Base-by-base conservation (phyloP, 164 flowering plant genomes). In the Paratinospora sagittata region DNA sequence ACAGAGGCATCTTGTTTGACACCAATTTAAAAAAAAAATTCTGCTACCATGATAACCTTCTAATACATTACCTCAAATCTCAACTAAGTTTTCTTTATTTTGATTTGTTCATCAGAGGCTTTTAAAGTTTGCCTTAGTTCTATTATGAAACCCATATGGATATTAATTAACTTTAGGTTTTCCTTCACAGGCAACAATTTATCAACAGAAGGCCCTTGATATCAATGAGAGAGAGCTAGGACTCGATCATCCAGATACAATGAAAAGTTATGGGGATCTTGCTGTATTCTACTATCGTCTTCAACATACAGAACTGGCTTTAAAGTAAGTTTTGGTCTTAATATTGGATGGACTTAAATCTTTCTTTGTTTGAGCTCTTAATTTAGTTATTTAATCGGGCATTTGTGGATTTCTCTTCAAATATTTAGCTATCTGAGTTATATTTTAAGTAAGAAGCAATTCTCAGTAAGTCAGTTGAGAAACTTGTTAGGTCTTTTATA, bases 241-340 rank as follows among this genome's bases (percentile, higher is more conserved):
- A 62, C 96, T 95, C 75, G 99, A 95, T 82, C 99, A 95, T 84
- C 97, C 99, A 68, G 99, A 95, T 79, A 95, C 99, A 52, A 95
- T 95, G 99, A 95, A 95, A 83, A 95, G 97, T 76, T 95, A 95
- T 82, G 99, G 99, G 19, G 99, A 95, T 82, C 89, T 95, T 75
- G 99, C 99, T 71, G 99, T 95, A 52, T 95, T 95, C 86, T 95
- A 95, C 82, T 95, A 95, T 80, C 83, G 99, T 70, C 94, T 95
- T 81, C 99, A 95, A 72, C 99, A 95, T 77, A 95, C 97, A 62
- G 99, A 95, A 76, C 80, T 95, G 72, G 99, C 99, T 76, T 90
- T 95, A 71, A 95, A 95, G 99, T 95, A 90, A 75, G 87, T 70
- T 63, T 70, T 69, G 65, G 16, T 73, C 45, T 34, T 57, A 68